Evolutionary conservation across 2,329 filamentous ascomycete genomes (phyloP).

Genomic region (Aphanocladium album): DNA sequence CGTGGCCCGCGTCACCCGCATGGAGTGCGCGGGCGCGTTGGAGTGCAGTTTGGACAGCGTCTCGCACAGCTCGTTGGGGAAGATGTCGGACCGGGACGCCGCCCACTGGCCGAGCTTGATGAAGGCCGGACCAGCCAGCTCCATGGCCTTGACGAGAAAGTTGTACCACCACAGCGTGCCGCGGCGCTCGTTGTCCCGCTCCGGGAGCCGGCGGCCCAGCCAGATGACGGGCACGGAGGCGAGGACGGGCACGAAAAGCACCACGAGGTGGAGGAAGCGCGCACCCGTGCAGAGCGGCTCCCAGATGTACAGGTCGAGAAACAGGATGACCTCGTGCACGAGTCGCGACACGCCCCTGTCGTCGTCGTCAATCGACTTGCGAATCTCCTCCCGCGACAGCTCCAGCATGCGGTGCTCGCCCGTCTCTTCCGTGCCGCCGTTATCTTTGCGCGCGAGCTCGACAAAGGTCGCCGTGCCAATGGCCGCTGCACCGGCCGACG

Average conservation of each 20-base stretch:
- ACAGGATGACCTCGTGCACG: constrained; percentile 56
- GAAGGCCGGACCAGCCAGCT: constrained; percentile 87
- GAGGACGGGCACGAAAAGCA: constrained; percentile 90
- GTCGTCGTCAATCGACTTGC: constrained; percentile 59
- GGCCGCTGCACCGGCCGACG: constrained; percentile 34
- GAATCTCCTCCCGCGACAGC: constrained; percentile 71
- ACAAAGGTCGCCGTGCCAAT: constrained; percentile 55
- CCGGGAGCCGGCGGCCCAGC: constrained; percentile 60
- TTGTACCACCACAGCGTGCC: constrained; percentile 94
- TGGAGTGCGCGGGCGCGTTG: constrained; percentile 84
- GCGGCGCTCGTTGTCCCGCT: constrained; percentile 66
- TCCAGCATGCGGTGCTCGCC: constrained; percentile 83
- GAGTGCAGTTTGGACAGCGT: constrained; percentile 95
- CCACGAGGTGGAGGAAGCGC: constrained; percentile 78
- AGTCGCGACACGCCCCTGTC: constrained; percentile 55
- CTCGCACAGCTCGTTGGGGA: constrained; percentile 84
- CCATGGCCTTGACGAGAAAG: constrained; percentile 84
- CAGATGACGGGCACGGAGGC: constrained; percentile 73
- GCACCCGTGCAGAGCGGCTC: constrained; percentile 84
- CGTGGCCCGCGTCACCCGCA: constrained; percentile 72
- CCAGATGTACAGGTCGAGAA: constrained; percentile 67
- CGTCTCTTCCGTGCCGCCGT: constrained; percentile 52
- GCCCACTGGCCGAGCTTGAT: constrained; percentile 99
- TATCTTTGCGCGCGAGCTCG: constrained; percentile 51
- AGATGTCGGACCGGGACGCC: constrained; percentile 92